These are phyloP conservation scores for Silene uniflora DNA, from an alignment of 148 eudicot genomes.

Conservation along the genomic window DNA sequence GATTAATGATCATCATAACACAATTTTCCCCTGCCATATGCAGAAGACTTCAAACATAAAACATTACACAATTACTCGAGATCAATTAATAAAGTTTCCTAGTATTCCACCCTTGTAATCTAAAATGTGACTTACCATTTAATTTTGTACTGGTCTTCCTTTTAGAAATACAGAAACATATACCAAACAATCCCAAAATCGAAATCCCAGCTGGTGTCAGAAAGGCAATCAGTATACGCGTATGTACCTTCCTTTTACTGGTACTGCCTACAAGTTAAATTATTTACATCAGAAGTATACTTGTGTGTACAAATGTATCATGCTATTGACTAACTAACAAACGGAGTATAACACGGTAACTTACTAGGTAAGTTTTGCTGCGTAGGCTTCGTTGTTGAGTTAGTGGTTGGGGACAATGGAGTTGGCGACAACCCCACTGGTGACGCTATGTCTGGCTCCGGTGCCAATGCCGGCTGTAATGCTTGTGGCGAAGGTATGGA, in stretches of 20 bases:
- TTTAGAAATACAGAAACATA: neutral
- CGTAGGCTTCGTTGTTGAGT: neutral
- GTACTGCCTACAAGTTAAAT: neutral
- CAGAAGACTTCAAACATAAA: too few species aligned
- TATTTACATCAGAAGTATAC: too few species aligned
- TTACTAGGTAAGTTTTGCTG: neutral
- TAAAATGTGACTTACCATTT: neutral
- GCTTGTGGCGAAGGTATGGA: neutral
- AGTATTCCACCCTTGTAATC: neutral
- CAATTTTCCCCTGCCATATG: too few species aligned
- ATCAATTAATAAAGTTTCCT: too few species aligned
- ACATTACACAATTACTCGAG: too few species aligned
- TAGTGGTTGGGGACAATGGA: neutral
- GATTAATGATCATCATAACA: too few species aligned
- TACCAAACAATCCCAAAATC: neutral
- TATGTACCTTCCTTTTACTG: neutral
- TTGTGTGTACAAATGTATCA: neutral
- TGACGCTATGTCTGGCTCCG: neutral
- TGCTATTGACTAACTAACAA: neutral
- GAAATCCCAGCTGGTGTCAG: neutral
- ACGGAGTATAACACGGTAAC: neutral
- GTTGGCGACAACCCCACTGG: neutral
- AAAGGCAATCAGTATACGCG: neutral
- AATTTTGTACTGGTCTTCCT: neutral
- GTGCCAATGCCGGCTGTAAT: neutral